These are phyloP conservation scores for Wallacemonas rigidus DNA, from an alignment of 208 protist genomes.

Conservation along the genomic window DNA sequence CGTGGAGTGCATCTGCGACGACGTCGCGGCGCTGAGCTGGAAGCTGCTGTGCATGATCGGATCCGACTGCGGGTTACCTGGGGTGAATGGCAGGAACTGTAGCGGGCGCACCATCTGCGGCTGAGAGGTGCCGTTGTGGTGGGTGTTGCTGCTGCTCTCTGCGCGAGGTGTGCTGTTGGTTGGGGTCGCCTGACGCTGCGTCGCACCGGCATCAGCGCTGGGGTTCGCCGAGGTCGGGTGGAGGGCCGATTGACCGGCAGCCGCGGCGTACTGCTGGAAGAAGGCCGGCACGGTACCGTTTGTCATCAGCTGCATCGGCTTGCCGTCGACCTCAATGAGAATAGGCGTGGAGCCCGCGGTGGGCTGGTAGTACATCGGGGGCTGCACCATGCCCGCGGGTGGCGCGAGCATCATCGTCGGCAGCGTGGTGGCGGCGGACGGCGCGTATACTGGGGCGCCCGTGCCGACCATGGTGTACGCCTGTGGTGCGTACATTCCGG, in stretches of 20 bases:
- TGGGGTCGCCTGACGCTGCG: conserved; percentile 5
- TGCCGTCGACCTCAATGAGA: conserved; percentile 28
- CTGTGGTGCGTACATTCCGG: conserved; percentile 7
- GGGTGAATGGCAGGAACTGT: conserved; percentile 29
- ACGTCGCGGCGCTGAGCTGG: conserved; percentile 19
- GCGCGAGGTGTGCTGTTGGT: background rate
- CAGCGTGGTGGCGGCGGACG: conserved; percentile 1
- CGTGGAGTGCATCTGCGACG: conserved; percentile 20
- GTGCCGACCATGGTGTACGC: conserved; percentile 34
- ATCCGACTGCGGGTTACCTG: conserved; percentile 24
- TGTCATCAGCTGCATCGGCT: conserved; percentile 30
- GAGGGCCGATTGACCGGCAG: background rate
- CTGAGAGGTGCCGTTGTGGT: background rate
- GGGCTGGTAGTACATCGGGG: conserved; percentile 15
- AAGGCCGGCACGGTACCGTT: conserved; percentile 11
- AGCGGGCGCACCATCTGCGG: conserved; percentile 28
- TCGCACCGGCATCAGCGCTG: background rate
- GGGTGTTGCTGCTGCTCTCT: conserved; percentile 5
- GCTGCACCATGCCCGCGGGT: background rate
- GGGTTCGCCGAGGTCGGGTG: background rate
- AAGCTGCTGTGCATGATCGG: conserved; percentile 33
- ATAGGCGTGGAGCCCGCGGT: conserved; percentile 11
- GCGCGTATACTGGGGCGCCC: conserved; percentile 22
- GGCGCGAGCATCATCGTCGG: conserved; percentile 29
- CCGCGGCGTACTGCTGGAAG: conserved; percentile 22